Evolutionary conservation across 805 yeast genomes (phyloP).

Genomic region (Metschnikowia lochheadii): DNA sequence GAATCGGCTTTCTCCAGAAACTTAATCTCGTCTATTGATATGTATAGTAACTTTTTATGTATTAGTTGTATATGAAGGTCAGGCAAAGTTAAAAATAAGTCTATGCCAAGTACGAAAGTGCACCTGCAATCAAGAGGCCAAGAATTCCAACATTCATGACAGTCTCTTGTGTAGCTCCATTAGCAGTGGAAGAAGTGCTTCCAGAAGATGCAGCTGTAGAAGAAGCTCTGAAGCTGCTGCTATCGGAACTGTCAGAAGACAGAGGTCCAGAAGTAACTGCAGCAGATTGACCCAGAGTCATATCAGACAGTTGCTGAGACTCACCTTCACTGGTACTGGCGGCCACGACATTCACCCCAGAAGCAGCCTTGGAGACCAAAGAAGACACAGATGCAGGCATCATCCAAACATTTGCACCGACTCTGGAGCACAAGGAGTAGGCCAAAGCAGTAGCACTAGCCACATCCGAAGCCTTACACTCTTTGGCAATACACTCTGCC

Average conservation of each 20-base stretch:
- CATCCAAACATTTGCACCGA: constrained; percentile 42
- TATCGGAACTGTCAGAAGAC: background rate
- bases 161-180: background rate
- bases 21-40: background rate
- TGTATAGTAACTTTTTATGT: no score
- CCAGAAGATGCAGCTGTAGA: background rate
- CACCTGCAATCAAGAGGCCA: background rate
- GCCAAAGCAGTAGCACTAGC: constrained; percentile 39
- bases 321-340: constrained; percentile 5
- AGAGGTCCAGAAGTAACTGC: constrained; percentile 7
- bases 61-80: background rate
- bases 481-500: constrained; percentile 38
- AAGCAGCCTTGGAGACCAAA: constrained; percentile 25
- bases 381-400: constrained; percentile 42
- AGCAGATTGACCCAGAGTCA: constrained; percentile 6
- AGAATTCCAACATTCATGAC: background rate
- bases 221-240: constrained; percentile 1
- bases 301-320: constrained; percentile 5
- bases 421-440: constrained; percentile 37
- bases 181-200: constrained; percentile 4
- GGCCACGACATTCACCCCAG: constrained; percentile 4
- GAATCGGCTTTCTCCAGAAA: background rate
- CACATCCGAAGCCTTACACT: constrained; percentile 36
- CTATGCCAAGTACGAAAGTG: background rate
- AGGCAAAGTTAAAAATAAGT: no score